Percentiles rank a stretch among this genome's conserved stretches.
These are phyloP conservation scores for Starmerella ratchasimensis DNA, from an alignment of 805 yeast genomes.

Conservation along the genomic window DNA sequence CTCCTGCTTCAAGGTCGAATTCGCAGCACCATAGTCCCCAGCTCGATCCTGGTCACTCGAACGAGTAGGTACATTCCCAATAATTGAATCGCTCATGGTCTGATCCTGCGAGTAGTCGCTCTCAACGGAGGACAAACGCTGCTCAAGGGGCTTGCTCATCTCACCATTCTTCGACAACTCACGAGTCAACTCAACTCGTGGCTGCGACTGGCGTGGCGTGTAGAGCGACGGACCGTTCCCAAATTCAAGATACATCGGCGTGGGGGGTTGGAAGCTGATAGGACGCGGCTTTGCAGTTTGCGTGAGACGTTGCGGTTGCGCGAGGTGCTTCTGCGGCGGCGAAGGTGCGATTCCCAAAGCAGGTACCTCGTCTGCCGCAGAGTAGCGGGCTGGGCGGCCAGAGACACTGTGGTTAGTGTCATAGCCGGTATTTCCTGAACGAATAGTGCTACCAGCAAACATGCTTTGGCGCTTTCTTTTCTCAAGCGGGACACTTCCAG, in stretches of 20 bases:
- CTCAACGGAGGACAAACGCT: slow-evolving; percentile 5
- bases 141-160: slow-evolving; percentile 26
- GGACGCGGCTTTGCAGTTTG: slow-evolving; percentile 27
- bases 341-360: slow-evolving; percentile 18
- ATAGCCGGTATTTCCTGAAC: no score
- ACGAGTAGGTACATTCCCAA: neutral
- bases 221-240: slow-evolving; percentile 13
- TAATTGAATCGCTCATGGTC: no score
- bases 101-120: no score
- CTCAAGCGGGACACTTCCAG: slow-evolving; percentile 1
- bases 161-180: slow-evolving; percentile 26
- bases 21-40: no score
- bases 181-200: slow-evolving; percentile 25
- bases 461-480: neutral
- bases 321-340: slow-evolving; percentile 6
- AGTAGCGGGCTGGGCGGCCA: slow-evolving; percentile 3
- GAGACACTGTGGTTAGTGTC: no score
- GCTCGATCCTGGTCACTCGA: no score
- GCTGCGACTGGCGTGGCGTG: slow-evolving; percentile 23
- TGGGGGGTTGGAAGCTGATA: slow-evolving; percentile 26
- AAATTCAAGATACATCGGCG: slow-evolving; percentile 7
- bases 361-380: slow-evolving; percentile 16
- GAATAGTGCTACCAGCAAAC: no score
- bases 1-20: no score
- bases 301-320: slow-evolving; percentile 9